phyloP scores from a whole-genome alignment of 495 filamentous ascomycete genomes.

The Podospora australis region DNA sequence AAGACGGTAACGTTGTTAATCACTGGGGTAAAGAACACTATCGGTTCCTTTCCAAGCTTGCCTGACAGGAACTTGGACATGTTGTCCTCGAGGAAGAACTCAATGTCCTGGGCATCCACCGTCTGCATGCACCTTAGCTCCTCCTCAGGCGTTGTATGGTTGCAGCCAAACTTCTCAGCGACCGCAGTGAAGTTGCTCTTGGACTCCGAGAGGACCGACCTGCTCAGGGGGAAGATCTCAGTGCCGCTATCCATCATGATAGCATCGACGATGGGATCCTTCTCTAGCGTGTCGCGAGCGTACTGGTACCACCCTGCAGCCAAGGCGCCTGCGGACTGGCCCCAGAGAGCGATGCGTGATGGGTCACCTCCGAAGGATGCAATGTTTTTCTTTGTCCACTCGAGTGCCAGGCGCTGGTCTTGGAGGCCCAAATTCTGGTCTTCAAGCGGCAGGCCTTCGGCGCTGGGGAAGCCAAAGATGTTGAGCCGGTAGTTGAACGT shows the following conservation, averaged over 20 bases:
- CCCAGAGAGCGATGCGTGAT: constrained; percentile 45
- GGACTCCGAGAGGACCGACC: constrained; percentile 21
- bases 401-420: constrained; percentile 57
- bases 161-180: constrained; percentile 25
- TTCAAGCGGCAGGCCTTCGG: constrained; percentile 20
- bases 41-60: constrained; percentile 11
- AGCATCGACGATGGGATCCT: constrained; percentile 39
- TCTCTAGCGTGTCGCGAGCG: constrained; percentile 24
- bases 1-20: constrained; percentile 34
- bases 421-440: constrained; percentile 53
- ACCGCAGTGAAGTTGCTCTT: constrained; percentile 33
- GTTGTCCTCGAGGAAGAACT: constrained; percentile 26
- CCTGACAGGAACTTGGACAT: constrained; percentile 23
- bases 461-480: constrained; percentile 55
- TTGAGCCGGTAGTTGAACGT: constrained; percentile 61
- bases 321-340: constrained; percentile 47
- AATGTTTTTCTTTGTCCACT: constrained; percentile 53
- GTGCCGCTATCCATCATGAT: constrained; percentile 51
- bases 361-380: constrained; percentile 55
- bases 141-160: constrained; percentile 29
- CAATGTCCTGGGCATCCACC: constrained; percentile 23
- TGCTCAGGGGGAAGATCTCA: constrained; percentile 35
- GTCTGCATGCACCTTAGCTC: constrained; percentile 42
- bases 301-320: constrained; percentile 50
- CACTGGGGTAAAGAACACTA: constrained; percentile 22